A percentile compares a stretch with the other conserved stretches of the same genome.
phyloP scores from a whole-genome alignment of 2,329 filamentous ascomycete genomes.

The Nigrospora oryzae region DNA sequence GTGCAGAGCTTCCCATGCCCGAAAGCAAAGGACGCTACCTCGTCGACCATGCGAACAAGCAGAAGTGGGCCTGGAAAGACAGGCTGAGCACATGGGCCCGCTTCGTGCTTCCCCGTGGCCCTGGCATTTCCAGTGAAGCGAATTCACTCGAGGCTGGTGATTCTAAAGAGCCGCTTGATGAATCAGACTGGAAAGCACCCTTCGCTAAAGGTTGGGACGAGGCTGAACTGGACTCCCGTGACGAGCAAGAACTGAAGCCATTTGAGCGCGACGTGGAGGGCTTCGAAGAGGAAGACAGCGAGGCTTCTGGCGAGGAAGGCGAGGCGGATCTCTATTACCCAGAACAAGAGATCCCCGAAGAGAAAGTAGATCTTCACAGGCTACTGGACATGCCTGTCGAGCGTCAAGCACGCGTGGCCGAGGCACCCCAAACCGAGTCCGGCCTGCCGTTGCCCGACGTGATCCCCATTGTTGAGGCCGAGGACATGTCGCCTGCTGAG shows the following conservation, averaged over 20 bases:
- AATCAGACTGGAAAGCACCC: too few relatives aligned
- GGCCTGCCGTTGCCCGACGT: too few relatives aligned
- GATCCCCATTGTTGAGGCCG: neutral
- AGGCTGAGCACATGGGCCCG: slow-evolving; percentile 24
- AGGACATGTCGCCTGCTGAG: neutral
- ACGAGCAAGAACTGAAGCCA: too few relatives aligned
- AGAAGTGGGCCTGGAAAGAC: slow-evolving; percentile 28
- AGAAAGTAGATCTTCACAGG: neutral
- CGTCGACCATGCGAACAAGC: slow-evolving; percentile 13
- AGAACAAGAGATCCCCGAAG: too few relatives aligned
- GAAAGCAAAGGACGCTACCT: slow-evolving; percentile 20
- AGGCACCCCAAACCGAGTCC: too few relatives aligned
- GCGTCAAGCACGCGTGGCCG: neutral
- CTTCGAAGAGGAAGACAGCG: too few relatives aligned
- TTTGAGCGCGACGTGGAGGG: too few relatives aligned
- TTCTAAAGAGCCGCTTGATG: too few relatives aligned
- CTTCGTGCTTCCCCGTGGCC: slow-evolving; percentile 12
- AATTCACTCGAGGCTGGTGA: neutral
- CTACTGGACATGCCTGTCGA: neutral
- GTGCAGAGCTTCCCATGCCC: neutral
- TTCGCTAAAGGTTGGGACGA: too few relatives aligned
- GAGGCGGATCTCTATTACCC: too few relatives aligned
- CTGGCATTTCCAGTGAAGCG: neutral
- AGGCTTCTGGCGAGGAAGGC: too few relatives aligned
- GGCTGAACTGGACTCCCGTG: too few relatives aligned